These are phyloP conservation scores for Symmetrospora coprosmae DNA, from an alignment of 768 basidiomycete genomes.

Conservation along the genomic window DNA sequence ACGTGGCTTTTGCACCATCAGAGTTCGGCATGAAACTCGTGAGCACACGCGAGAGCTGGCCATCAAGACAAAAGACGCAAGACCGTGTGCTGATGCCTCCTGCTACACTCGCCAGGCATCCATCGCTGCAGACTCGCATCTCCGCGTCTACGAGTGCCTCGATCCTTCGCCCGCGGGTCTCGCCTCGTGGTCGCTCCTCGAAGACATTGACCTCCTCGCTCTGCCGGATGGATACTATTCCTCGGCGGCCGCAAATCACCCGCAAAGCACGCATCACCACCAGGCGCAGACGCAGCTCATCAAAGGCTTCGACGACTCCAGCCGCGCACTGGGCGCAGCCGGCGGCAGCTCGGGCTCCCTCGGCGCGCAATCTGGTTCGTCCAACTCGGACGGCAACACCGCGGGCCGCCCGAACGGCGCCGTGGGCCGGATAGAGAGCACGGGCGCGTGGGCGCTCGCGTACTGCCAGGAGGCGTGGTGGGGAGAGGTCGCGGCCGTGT, in stretches of 20 bases:
- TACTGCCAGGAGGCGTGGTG: slow-evolving; percentile 96
- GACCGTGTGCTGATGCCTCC: neutral
- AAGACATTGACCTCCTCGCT: slow-evolving; percentile 59
- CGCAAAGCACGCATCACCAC: slow-evolving; percentile 30
- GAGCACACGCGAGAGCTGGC: slow-evolving; percentile 30
- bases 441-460: slow-evolving; percentile 80
- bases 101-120: slow-evolving; percentile 59
- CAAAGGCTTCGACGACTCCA: neutral
- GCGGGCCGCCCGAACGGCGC: slow-evolving; percentile 38
- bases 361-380: slow-evolving; percentile 48
- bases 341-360: slow-evolving; percentile 40
- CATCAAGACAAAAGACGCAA: neutral
- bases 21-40: slow-evolving; percentile 81
- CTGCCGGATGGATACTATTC: slow-evolving; percentile 39
- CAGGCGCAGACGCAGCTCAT: slow-evolving; percentile 4
- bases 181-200: slow-evolving; percentile 57
- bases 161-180: slow-evolving; percentile 43
- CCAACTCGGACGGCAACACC: slow-evolving; percentile 47
- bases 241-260: slow-evolving; percentile 29
- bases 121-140: slow-evolving; percentile 69
- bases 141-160: slow-evolving; percentile 80
- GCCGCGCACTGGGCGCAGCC: slow-evolving; percentile 37
- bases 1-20: slow-evolving; percentile 73
- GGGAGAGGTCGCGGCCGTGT: slow-evolving; percentile 75
- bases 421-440: slow-evolving; percentile 57